Evolutionary conservation across 2,329 filamentous ascomycete species (phyloP), one percentile per base, ranked within the genome.

Genomic region (Pyrenophora seminiperda): DNA sequence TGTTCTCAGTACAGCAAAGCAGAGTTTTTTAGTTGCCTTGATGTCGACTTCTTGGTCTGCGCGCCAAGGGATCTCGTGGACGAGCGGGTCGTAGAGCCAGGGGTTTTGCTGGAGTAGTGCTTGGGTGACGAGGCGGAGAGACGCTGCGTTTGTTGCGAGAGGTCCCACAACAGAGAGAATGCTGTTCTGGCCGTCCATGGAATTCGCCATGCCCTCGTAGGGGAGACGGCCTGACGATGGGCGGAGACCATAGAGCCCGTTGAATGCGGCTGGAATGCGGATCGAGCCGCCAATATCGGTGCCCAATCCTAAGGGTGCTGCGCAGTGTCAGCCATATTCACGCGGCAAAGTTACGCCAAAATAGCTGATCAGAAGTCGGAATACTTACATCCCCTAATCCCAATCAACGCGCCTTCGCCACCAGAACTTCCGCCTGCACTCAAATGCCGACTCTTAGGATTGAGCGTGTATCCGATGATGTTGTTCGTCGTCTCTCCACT

Each of bases 81-180:
- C 84, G 0, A 85, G 72, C 0, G 87, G 86, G 65, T 90, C 87
- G 55, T 82, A 73, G 1, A 83, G 70, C 88, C 87, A 90, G 0
- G 87, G 87, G 44, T 83, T 61, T 24, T 79, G 79, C 10, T 74
- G 75, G 1, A 91, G 72, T 2, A 89, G 65, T 0, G 80, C 73
- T 59, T 83, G 79, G 2, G 84, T 76, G 2, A 85, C 62, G 3
- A 89, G 69, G 31, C 78, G 78, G 10, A 89, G 61, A 0, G 79
- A 80, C 1, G 77, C 75, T 1, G 81, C 71, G 1, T 81, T 83
- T 0, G 80, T 81, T 0, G 81, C 81, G 11, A 91, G 66, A 0
- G 85, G 84, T 0, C 86, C 87, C 10, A 87, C 79, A 1, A 87
- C 83, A 0, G 82, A 87, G 2, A 83, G 73, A 24, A 88, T 77